phyloP scores from a whole-genome alignment of 164 flowering plant species.

The Chimonanthus salicifolius region DNA sequence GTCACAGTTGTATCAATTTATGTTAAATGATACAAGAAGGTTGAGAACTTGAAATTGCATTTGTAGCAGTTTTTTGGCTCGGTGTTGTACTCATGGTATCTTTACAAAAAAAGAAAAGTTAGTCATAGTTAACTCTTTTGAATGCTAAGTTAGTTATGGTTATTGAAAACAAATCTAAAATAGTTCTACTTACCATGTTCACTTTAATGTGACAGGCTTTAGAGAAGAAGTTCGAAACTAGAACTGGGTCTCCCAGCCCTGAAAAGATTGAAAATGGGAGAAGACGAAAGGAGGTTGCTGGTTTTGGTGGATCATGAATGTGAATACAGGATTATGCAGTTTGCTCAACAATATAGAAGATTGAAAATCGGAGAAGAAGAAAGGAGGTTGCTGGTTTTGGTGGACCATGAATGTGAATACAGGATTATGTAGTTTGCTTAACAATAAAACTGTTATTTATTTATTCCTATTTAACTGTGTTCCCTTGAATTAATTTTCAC shows the following conservation, averaged over 20 bases:
- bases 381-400: conserved; percentile 72
- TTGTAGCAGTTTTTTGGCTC: not conserved
- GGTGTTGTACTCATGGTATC: not conserved
- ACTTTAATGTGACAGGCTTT: conserved; percentile 47
- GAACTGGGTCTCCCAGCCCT: conserved; percentile 74
- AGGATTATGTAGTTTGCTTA: conserved; percentile 7
- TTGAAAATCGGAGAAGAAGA: conserved; percentile 39
- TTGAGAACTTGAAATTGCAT: not conserved
- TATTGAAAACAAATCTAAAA: not conserved
- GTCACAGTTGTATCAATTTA: not conserved
- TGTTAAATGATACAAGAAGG: not conserved
- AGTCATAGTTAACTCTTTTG: too few relatives aligned
- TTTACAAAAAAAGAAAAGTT: too few relatives aligned
- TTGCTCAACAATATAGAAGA: conserved; percentile 35
- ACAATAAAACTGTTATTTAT: not conserved
- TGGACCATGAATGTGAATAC: conserved; percentile 24
- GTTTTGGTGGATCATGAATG: conserved; percentile 59
- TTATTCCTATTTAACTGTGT: not conserved
- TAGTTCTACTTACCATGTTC: not conserved
- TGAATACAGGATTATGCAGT: conserved; percentile 7
- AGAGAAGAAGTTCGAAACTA: conserved; percentile 76
- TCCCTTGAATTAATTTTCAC: not conserved
- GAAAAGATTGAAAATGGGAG: conserved; percentile 54
- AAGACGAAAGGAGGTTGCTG: conserved; percentile 46
- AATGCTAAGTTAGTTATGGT: not conserved